Base-by-base conservation (phyloP, 2,329 filamentous ascomycete genomes). In the Dryadomyces quercivorus region DNA sequence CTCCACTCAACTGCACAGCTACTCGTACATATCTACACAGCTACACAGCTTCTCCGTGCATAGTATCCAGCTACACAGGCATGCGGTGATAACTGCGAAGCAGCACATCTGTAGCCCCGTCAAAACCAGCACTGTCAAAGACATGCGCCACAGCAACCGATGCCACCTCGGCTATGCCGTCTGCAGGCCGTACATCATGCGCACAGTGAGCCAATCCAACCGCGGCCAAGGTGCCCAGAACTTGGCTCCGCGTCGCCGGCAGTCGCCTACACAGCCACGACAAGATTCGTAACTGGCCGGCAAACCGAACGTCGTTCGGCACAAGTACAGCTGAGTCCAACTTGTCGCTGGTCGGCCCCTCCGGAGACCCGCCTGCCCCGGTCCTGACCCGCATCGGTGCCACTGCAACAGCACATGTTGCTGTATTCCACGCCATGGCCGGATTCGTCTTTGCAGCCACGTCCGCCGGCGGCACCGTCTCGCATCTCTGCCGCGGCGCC, bases 301-400 rank as follows among this genome's bases (percentile, higher is more conserved):
- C 55, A 26, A 61, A 61, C 34, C 60, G 60, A 10, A 61, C 58
- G 38, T 61, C 59, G 38, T 58, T 58, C 15, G 60, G 60, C 3
- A 61, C 46, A 20, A 61, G 52, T 13, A 55, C 48, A 43, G 55
- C 34, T 6, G 54, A 20, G 18, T 42, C 48, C 1, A 50, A 42
- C n/a, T 5, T 12, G 42, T 18, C 2, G 31, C 16, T 16, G 42
- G 4, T 7, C 36, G 6, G 5, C 1, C 18, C 26, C 2, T 31
- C 26, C 8, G 26, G 26, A 31, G 26, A 31, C 26, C 26, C 26
- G 26, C 4, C 26, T 31, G 26, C 4, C 26, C 26, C 26, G 9
- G 51, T 5, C 5, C 16, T 6, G 5, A 55, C 9, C 13, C 54
- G 54, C 21, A 59, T 43, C 1, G 58, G 59, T 1, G 55, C 54